Base-by-base conservation (phyloP, 768 basidiomycete genomes). In the Lepiota brunneoincarnata region DNA sequence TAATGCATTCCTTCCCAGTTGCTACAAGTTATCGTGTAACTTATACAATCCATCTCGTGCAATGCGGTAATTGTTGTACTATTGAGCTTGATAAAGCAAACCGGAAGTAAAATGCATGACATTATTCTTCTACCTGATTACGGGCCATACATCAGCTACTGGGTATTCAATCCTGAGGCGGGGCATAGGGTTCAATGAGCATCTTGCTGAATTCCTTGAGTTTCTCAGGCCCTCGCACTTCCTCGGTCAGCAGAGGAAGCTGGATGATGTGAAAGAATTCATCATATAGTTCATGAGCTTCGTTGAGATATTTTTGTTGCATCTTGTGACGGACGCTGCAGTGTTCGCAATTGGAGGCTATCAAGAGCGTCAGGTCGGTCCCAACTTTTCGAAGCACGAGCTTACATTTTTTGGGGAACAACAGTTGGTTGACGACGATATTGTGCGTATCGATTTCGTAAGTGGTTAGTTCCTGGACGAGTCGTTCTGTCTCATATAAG, bases 361-460 rank as follows among this genome's bases (percentile, higher is more conserved):
- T 18, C 31, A 49, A 38, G 41, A 51, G 53, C 31, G 35, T 49
- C 14, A 55, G 23, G 24, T 34, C 2, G 15, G 26, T 56, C 45
- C 26, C 5, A 35, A 54, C 24, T 24, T n/a, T 31, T 23, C 44
- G 43, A 26, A 31, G 49, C 21, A 28, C 17, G 34, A 46, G 74
- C 87, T 56, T 64, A 93, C 94, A 81, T 65, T 84, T 76, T 76
- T 89, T 93, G 14, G 97, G 96, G 78, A 93, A 98, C 34, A 99
- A 74, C 4, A 99, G 75, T 71, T 99, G 97, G 66, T 99, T 99
- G 51, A 98, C 94, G 52, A 98, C 93, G 64, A 99, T 98, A 68
- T 96, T 95, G 71, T 99, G 97, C 45, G 94, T 97, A 69, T 98
- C 95, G 67, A 98, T 98, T 67, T 93, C 93, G 66, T 93, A 93